A percentile compares a stretch with the other conserved stretches of the same genome.
Conservation (phyloP, 345 rosid species). For the Euphorbia peplus region DNA sequence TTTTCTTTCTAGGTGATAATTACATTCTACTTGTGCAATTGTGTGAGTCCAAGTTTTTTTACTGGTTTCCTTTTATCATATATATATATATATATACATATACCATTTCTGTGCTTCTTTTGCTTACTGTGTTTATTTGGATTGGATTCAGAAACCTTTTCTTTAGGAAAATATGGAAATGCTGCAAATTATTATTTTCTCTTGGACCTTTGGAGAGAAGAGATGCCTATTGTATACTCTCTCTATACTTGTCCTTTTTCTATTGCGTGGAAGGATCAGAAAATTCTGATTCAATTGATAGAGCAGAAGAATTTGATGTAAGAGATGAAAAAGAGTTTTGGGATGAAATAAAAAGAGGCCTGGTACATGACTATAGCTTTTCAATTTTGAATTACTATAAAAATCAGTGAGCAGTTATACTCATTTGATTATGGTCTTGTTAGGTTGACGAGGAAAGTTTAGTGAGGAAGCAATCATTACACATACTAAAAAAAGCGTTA, state of each 20-base stretch:
- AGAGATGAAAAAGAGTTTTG: conserved; percentile 67
- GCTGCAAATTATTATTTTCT: conserved; percentile 72
- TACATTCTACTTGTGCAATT: conserved; percentile 11
- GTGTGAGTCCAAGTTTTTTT: conserved; percentile 2
- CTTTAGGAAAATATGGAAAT: conserved; percentile 63
- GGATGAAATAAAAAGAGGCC: conserved; percentile 84
- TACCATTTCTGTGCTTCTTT: conserved; percentile 2
- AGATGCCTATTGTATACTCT: conserved; percentile 75
- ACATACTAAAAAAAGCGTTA: conserved; percentile 58
- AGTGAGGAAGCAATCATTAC: conserved; percentile 87
- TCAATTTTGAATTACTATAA: conserved; percentile 17
- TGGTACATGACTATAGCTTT: conserved; percentile 48
- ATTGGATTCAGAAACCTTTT: conserved; percentile 54
- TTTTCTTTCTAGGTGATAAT: conserved; percentile 52
- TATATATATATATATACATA: too few relatives aligned
- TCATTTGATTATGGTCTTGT: conserved; percentile 11
- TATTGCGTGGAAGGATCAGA: conserved; percentile 32
- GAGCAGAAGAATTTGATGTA: conserved; percentile 52
- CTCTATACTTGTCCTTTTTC: conserved; percentile 56
- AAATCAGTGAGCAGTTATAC: conserved; percentile 9
- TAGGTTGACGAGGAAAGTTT: conserved; percentile 81
- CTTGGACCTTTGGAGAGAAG: conserved; percentile 80
- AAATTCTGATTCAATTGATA: conserved; percentile 29
- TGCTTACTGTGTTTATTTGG: conserved; percentile 16
- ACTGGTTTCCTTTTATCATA: neutral